phyloP scores from a whole-genome alignment of 345 rosid species.

The Brassica rapa region DNA sequence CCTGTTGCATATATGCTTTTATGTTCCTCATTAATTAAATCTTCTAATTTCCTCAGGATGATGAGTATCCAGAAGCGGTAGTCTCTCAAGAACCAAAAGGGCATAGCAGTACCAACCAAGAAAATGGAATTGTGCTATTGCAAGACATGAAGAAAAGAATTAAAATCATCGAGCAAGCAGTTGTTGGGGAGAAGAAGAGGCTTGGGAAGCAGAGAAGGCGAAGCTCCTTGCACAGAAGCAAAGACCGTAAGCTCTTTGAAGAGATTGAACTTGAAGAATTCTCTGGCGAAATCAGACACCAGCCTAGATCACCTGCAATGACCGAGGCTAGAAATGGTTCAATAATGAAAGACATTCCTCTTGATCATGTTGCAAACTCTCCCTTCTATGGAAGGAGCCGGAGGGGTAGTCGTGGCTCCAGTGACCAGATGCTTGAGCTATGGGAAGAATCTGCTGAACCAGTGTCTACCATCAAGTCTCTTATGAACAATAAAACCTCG shows the following conservation, averaged over 20 bases:
- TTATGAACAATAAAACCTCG: constrained; percentile 21
- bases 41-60: constrained; percentile 43
- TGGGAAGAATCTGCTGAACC: constrained; percentile 64
- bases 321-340: constrained; percentile 46
- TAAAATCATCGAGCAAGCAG: constrained; percentile 63
- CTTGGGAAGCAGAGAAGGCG: constrained; percentile 41
- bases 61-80: constrained; percentile 38
- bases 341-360: constrained; percentile 81
- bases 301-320: constrained; percentile 45
- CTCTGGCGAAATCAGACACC: constrained; percentile 40
- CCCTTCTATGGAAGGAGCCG: constrained; percentile 56
- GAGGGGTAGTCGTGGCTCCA: constrained; percentile 45
- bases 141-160: constrained; percentile 62
- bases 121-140: constrained; percentile 61
- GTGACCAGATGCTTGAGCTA: constrained; percentile 61
- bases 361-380: constrained; percentile 75
- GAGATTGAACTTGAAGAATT: constrained; percentile 41
- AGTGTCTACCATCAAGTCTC: constrained; percentile 38
- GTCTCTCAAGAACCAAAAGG: constrained; percentile 38
- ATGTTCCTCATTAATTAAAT: not conserved
- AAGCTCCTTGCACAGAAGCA: constrained; percentile 37
- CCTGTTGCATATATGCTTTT: too few species aligned
- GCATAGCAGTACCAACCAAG: constrained; percentile 31
- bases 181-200: constrained; percentile 56
- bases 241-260: constrained; percentile 33